Percentiles rank a stretch among this genome's conserved stretches.
These are phyloP conservation scores for Kluyveromyces sp. DNA, from an alignment of 1,139 yeast genomes.

Conservation along the genomic window DNA sequence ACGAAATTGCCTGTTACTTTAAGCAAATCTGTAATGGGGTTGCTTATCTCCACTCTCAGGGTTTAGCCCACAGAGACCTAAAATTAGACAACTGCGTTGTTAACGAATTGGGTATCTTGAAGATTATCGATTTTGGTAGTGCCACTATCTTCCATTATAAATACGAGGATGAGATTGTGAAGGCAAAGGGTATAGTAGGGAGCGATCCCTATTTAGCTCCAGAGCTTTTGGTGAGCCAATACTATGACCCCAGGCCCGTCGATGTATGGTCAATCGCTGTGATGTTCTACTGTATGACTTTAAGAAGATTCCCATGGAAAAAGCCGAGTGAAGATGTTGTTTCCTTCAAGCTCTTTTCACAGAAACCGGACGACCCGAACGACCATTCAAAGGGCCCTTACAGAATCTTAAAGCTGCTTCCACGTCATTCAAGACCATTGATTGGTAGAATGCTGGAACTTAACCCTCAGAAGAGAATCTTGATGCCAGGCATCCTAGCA, in stretches of 20 bases:
- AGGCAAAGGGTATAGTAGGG: slow-evolving; percentile 68
- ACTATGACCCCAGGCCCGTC: slow-evolving; percentile 64
- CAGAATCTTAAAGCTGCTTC: slow-evolving; percentile 72
- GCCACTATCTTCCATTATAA: slow-evolving; percentile 55
- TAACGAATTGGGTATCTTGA: slow-evolving; percentile 50
- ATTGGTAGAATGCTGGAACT: slow-evolving; percentile 68
- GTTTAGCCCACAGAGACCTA: slow-evolving; percentile 71
- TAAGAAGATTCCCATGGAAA: slow-evolving; percentile 75
- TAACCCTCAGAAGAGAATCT: slow-evolving; percentile 60
- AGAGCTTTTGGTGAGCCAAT: slow-evolving; percentile 44
- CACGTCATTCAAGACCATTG: slow-evolving; percentile 68
- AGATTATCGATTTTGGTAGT: slow-evolving; percentile 72
- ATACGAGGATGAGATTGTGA: slow-evolving; percentile 33
- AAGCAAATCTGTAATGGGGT: slow-evolving; percentile 62
- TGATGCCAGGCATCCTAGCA: slow-evolving; percentile 54
- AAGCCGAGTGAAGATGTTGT: slow-evolving; percentile 52
- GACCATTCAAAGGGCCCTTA: slow-evolving; percentile 53
- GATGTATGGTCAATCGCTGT: slow-evolving; percentile 79
- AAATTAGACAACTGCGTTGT: slow-evolving; percentile 77
- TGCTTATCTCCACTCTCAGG: slow-evolving; percentile 53
- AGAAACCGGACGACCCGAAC: slow-evolving; percentile 32
- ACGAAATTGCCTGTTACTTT: slow-evolving; percentile 61
- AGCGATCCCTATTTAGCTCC: slow-evolving; percentile 80
- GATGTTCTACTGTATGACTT: slow-evolving; percentile 66
- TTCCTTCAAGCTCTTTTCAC: slow-evolving; percentile 40